These are phyloP conservation scores for Eucalyptus sideroxylon DNA, from an alignment of 345 rosid species.

Conservation along the genomic window DNA sequence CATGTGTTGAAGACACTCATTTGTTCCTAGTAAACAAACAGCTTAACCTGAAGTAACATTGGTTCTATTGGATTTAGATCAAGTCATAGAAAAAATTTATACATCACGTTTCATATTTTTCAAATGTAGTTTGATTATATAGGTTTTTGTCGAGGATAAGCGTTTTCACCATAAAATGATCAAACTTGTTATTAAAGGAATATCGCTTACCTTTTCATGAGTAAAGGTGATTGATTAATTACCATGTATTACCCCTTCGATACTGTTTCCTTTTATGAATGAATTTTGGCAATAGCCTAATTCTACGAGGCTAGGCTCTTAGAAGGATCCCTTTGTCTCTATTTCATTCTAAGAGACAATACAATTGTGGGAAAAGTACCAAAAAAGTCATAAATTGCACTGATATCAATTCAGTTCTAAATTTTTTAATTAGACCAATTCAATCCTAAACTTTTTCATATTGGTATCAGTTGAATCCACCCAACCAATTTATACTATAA, in stretches of 20 bases:
- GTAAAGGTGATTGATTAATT: neutral
- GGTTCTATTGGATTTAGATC: neutral
- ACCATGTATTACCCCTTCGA: neutral
- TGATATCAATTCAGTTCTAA: too few relatives aligned
- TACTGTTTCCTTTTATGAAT: neutral
- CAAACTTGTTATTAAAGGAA: neutral
- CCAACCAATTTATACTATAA: rapidly evolving
- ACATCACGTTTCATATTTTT: neutral
- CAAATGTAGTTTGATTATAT: neutral
- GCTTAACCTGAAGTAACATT: neutral
- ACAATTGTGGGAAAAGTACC: rapidly evolving
- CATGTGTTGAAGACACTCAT: neutral
- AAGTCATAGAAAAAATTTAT: neutral
- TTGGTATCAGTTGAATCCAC: too few relatives aligned
- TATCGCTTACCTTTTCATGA: neutral
- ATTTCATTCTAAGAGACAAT: neutral
- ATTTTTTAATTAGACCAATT: rapidly evolving
- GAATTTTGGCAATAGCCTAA: neutral
- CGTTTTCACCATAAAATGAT: neutral
- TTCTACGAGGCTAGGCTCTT: neutral
- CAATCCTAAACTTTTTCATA: rapidly evolving
- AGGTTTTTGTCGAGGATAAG: neutral
- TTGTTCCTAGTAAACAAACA: neutral
- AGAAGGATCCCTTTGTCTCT: neutral
- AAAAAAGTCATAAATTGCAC: too few relatives aligned